Evolutionary conservation across 1,284 basidiomycete genomes (phyloP).

Genomic region (Cutaneotrichosporon sp.): DNA sequence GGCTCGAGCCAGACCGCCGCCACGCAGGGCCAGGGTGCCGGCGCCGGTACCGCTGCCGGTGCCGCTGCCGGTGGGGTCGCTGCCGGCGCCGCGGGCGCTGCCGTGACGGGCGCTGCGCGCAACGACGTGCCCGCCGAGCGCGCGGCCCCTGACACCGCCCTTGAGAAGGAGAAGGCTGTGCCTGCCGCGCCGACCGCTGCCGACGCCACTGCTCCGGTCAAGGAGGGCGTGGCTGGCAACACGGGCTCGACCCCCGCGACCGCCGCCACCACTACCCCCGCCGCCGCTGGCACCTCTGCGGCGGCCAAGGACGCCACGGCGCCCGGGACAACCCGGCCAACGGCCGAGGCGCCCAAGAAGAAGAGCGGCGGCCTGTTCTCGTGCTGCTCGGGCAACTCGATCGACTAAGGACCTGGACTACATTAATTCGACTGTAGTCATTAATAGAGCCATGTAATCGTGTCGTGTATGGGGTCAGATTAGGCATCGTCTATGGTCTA

Average conservation of each 20-base stretch:
- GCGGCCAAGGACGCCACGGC: constrained; percentile 1
- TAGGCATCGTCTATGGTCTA: constrained; percentile 5
- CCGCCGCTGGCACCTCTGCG: neutral
- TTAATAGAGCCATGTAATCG: neutral
- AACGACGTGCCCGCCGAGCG: neutral
- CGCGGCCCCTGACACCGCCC: neutral
- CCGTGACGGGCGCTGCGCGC: neutral
- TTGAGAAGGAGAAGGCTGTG: neutral
- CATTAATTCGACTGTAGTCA: neutral
- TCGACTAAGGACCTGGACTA: constrained; percentile 25
- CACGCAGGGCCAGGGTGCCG: neutral
- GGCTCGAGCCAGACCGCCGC: neutral
- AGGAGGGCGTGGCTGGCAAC: neutral
- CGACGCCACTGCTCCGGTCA: neutral
- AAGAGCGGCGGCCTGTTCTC: constrained; percentile 46
- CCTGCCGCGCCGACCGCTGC: neutral
- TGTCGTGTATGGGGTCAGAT: neutral
- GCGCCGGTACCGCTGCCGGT: neutral
- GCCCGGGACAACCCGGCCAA: constrained; percentile 5
- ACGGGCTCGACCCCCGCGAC: constrained; percentile 2
- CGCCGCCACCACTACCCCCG: constrained; percentile 5
- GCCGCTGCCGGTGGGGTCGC: constrained; percentile 8
- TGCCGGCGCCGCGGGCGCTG: constrained; percentile 1
- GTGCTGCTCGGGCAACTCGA: constrained; percentile 40
- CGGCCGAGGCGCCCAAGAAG: constrained; percentile 23